These are phyloP conservation scores for Sextonia rubra DNA, from an alignment of 164 flowering plant species.

Conservation along the genomic window DNA sequence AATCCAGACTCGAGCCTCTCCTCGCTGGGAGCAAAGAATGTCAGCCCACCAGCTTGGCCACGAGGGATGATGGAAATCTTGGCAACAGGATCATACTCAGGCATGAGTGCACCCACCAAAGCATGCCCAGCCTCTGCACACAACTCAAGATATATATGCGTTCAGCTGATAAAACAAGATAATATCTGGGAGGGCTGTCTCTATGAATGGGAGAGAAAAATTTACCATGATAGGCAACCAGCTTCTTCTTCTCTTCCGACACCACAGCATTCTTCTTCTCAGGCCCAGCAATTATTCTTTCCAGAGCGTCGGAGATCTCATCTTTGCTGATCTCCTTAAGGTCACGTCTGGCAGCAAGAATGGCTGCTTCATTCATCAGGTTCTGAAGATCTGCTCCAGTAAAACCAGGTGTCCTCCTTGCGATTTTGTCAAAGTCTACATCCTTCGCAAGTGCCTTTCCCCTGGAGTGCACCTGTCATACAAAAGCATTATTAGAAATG, in stretches of 20 bases:
- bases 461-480: conserved; percentile 79
- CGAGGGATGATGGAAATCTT: conserved; percentile 97
- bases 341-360: conserved; percentile 94
- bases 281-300: conserved; percentile 98
- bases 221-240: conserved; percentile 94
- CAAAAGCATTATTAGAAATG: conserved; percentile 1
- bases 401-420: conserved; percentile 94
- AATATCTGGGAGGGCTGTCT: background rate
- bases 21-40: conserved; percentile 95
- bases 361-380: conserved; percentile 97
- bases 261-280: conserved; percentile 98
- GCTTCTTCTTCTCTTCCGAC: conserved; percentile 85
- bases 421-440: conserved; percentile 86
- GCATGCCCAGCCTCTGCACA: conserved; percentile 98
- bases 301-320: conserved; percentile 88
- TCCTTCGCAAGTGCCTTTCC: conserved; percentile 93
- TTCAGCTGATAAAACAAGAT: background rate
- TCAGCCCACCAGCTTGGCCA: conserved; percentile 98
- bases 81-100: conserved; percentile 95
- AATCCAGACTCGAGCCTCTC: conserved; percentile 95
- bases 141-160: background rate
- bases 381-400: conserved; percentile 95
- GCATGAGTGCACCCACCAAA: conserved; percentile 92
- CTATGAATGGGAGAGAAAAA: background rate
- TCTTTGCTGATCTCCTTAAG: conserved; percentile 90